Conservation (phyloP, 2,329 filamentous ascomycete species). For the Cercospora nicotianae region DNA sequence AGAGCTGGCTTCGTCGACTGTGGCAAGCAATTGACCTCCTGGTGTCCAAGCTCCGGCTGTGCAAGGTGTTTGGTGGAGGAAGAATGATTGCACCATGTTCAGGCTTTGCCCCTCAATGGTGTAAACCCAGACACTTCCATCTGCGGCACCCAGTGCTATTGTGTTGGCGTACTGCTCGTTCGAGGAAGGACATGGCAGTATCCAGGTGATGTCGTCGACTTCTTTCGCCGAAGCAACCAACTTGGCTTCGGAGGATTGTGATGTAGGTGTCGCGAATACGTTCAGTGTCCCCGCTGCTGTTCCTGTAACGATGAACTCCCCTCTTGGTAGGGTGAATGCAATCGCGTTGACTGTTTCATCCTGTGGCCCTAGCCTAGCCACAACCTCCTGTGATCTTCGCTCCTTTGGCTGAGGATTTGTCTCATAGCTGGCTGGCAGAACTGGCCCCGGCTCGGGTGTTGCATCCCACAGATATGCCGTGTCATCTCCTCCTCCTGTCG, state of each 20-base stretch:
- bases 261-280: constrained; percentile 45
- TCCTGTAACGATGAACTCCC: constrained; percentile 81
- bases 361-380: constrained; percentile 84
- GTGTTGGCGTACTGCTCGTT: constrained; percentile 71
- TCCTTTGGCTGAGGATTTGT: constrained; percentile 61
- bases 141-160: constrained; percentile 80
- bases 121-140: constrained; percentile 96
- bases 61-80: constrained; percentile 80
- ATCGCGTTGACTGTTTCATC: constrained; percentile 87
- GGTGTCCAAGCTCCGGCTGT: constrained; percentile 90
- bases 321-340: constrained; percentile 76
- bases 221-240: constrained; percentile 79
- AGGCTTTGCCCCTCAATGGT: constrained; percentile 73
- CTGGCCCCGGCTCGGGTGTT: constrained; percentile 59
- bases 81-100: constrained; percentile 86
- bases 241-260: constrained; percentile 36
- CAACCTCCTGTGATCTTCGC: constrained; percentile 59
- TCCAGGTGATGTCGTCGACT: constrained; percentile 94
- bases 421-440: constrained; percentile 76
- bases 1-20: constrained; percentile 83
- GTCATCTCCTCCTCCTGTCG: constrained; percentile 85
- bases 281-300: constrained; percentile 83
- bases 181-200: constrained; percentile 65
- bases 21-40: constrained; percentile 82
- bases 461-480: constrained; percentile 84